Evolutionary conservation across 768 basidiomycete genomes (phyloP).

Genomic region (Boletus tylopilopsis): DNA sequence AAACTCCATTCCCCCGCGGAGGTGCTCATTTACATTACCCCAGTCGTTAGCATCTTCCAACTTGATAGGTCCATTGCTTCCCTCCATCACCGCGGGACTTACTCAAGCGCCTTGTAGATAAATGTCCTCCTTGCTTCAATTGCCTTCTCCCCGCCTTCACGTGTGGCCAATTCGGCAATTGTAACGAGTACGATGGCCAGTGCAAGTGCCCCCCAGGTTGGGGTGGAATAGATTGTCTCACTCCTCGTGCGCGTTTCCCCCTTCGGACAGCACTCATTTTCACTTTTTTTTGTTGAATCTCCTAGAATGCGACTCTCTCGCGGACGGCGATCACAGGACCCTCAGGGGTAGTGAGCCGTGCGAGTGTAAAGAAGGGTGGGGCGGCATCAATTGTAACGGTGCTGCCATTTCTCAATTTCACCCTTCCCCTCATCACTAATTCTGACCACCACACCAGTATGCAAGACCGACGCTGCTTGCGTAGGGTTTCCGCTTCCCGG

Average conservation of each 20-base stretch:
- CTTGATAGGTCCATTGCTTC: slow-evolving; percentile 11
- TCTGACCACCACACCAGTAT: slow-evolving; percentile 52
- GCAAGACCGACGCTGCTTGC: slow-evolving; percentile 79
- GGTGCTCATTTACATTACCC: slow-evolving; percentile 7
- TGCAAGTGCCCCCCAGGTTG: slow-evolving; percentile 98
- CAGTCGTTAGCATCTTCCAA: slow-evolving; percentile 22
- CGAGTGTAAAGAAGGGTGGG: slow-evolving; percentile 93
- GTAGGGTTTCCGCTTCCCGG: slow-evolving; percentile 67
- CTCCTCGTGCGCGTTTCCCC: slow-evolving; percentile 64
- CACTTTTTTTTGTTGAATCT: background rate
- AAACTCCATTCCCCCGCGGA: background rate
- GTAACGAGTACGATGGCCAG: slow-evolving; percentile 90
- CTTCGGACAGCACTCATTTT: background rate
- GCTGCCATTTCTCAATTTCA: slow-evolving; percentile 16
- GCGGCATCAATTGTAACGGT: slow-evolving; percentile 98
- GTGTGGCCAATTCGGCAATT: slow-evolving; percentile 90
- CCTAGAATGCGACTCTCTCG: slow-evolving; percentile 89
- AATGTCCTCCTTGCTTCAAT: slow-evolving; percentile 93
- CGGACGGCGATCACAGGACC: slow-evolving; percentile 82
- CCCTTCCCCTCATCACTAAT: background rate
- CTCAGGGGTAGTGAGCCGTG: slow-evolving; percentile 77
- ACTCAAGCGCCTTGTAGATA: slow-evolving; percentile 31
- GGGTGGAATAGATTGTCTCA: slow-evolving; percentile 93
- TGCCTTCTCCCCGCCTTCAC: slow-evolving; percentile 88
- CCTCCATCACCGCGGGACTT: background rate